Conservation (phyloP, 2,329 filamentous ascomycete species). For the Alternaria sp. region DNA sequence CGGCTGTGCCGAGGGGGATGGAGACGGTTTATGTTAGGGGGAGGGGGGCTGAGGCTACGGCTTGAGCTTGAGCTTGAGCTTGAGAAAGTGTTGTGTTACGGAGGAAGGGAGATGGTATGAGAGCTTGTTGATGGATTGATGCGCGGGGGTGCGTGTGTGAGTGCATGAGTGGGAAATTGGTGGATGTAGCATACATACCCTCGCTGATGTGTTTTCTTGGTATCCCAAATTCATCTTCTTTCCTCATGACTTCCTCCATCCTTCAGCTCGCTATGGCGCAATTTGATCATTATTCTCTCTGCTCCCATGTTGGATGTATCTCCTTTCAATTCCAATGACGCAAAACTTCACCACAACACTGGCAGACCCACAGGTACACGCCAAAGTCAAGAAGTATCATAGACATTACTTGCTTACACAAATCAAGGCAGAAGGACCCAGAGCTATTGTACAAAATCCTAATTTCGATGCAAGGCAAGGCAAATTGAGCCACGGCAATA, state of each 20-base stretch:
- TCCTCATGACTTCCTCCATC: not conserved
- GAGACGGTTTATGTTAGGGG: not conserved
- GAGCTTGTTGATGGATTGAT: too few relatives aligned
- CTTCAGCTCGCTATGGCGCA: not conserved
- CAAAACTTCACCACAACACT: not conserved
- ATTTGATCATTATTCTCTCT: not conserved
- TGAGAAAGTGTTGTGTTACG: not conserved
- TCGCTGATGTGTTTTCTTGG: not conserved
- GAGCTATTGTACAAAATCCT: not conserved
- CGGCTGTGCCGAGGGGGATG: not conserved
- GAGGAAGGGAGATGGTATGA: too few relatives aligned
- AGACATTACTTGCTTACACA: not conserved
- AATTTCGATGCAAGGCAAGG: not conserved
- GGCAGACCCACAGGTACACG: not conserved
- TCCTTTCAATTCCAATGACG: not conserved
- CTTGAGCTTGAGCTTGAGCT: not conserved
- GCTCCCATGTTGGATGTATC: not conserved
- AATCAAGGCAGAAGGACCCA: not conserved
- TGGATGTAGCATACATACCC: not conserved
- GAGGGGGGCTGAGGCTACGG: not conserved
- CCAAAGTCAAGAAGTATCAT: not conserved
- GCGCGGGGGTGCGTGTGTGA: not conserved
- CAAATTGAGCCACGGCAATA: not conserved
- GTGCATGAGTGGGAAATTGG: accelerated
- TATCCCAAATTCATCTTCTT: not conserved